Conservation (phyloP, 2,329 filamentous ascomycete species). For the Periglandula ipomoeae region DNA sequence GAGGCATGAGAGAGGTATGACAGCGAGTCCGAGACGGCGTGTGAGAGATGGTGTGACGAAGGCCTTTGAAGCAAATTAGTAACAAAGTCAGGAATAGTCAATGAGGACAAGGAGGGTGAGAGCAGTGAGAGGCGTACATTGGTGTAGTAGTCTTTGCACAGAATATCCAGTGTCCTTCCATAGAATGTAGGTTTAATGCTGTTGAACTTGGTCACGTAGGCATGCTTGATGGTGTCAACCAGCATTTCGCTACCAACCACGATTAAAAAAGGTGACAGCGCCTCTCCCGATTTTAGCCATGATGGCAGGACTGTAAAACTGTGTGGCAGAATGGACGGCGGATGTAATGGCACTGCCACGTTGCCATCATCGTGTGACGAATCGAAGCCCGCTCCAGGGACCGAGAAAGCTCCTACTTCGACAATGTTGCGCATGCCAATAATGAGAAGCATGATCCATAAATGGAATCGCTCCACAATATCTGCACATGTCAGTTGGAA, state of each 20-base stretch:
- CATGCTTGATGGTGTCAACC: conserved; percentile 94
- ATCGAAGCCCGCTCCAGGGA: conserved; percentile 44
- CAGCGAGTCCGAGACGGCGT: conserved; percentile 78
- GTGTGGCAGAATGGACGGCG: conserved; percentile 70
- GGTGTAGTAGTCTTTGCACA: conserved; percentile 97
- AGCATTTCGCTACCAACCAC: conserved; percentile 95
- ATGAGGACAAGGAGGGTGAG: background rate
- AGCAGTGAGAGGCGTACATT: conserved; percentile 47
- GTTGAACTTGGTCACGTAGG: conserved; percentile 98
- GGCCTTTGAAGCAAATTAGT: conserved; percentile 41
- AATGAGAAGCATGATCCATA: conserved; percentile 95
- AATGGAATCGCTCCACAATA: conserved; percentile 91
- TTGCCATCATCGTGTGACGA: conserved; percentile 38
- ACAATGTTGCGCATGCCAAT: conserved; percentile 95
- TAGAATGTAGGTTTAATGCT: conserved; percentile 90
- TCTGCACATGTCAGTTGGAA: conserved; percentile 96
- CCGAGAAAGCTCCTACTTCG: conserved; percentile 78
- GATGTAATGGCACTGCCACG: conserved; percentile 50
- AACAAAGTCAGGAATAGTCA: background rate
- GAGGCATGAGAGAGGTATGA: conserved; percentile 86
- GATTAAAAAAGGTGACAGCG: conserved; percentile 85
- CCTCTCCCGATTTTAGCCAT: conserved; percentile 69
- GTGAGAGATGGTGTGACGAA: conserved; percentile 88
- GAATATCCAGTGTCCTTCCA: conserved; percentile 77
- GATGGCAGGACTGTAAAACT: conserved; percentile 85